Percentiles rank a stretch among this genome's conserved stretches.
Conservation (phyloP, 345 rosid species). For the Aquilaria yunnanensis region DNA sequence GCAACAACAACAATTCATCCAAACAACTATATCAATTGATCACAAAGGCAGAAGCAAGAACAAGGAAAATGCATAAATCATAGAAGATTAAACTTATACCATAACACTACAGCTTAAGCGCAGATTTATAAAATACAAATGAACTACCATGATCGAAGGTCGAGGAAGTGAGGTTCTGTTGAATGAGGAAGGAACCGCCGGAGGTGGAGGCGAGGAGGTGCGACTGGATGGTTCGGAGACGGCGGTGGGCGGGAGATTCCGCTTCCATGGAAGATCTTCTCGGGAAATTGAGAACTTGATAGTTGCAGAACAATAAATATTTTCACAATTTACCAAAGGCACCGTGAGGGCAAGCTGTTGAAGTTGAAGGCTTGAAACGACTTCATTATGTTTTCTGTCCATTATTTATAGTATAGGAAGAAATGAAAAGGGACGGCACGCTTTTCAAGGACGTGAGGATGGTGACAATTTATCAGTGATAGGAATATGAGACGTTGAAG, state of each 20-base stretch:
- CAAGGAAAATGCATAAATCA: background rate
- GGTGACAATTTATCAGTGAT: too few relatives aligned
- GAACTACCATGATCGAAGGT: slow-evolving; percentile 32
- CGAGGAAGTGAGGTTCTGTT: slow-evolving; percentile 34
- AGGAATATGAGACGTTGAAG: too few relatives aligned
- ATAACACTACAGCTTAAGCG: background rate
- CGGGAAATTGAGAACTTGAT: slow-evolving; percentile 1
- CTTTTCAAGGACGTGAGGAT: too few relatives aligned
- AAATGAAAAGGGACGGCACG: too few relatives aligned
- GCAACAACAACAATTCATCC: background rate
- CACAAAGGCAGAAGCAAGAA: background rate
- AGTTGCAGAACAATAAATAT: too few relatives aligned
- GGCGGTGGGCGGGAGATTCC: slow-evolving; percentile 54
- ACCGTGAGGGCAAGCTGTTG: too few relatives aligned
- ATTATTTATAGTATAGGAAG: too few relatives aligned
- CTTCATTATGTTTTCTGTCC: too few relatives aligned
- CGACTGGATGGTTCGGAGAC: slow-evolving; percentile 47
- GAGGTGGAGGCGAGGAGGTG: slow-evolving; percentile 38
- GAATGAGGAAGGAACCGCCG: slow-evolving; percentile 22
- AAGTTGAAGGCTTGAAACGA: too few relatives aligned
- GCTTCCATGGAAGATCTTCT: slow-evolving; percentile 8
- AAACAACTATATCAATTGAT: slow-evolving; percentile 7
- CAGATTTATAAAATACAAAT: slow-evolving; percentile 1
- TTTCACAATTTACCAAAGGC: too few relatives aligned
- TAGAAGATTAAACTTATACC: background rate